phyloP scores from a whole-genome alignment of 106 monocot species.

The Phalaenopsis aphrodite region DNA sequence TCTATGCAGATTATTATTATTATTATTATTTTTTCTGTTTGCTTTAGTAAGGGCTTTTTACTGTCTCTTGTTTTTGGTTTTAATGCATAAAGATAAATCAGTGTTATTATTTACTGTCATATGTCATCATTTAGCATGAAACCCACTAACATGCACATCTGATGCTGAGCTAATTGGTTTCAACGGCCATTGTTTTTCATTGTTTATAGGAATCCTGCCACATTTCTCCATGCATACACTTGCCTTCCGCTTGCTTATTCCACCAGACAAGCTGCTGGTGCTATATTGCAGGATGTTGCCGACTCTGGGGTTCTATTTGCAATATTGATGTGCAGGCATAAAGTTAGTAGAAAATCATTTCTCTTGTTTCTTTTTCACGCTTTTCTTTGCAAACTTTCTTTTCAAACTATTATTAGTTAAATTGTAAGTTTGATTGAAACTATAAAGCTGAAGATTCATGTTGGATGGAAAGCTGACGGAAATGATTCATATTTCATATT shows the following conservation, averaged over 20 bases:
- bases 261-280: slow-evolving; percentile 84
- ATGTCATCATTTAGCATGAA: not conserved
- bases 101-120: not conserved
- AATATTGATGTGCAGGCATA: slow-evolving; percentile 92
- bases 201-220: slow-evolving; percentile 78
- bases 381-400: slow-evolving; percentile 4
- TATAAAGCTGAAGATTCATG: not conserved
- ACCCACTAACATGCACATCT: not conserved
- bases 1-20: not conserved
- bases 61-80: not conserved
- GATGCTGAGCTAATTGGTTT: not conserved
- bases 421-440: not conserved
- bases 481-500: not conserved
- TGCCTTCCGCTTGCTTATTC: slow-evolving; percentile 93
- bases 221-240: slow-evolving; percentile 98
- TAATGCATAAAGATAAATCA: not conserved
- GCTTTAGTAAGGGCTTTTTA: not conserved
- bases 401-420: slow-evolving; percentile 1
- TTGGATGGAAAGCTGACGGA: not conserved
- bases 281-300: slow-evolving; percentile 92
- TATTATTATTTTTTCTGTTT: not conserved
- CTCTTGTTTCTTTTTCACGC: not conserved
- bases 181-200: not conserved
- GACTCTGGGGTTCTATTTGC: slow-evolving; percentile 96
- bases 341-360: slow-evolving; percentile 37